A percentile compares a stretch with the other conserved stretches of the same genome.
Evolutionary conservation across 306 rosid species (phyloP).

Genomic region (Trifolium repens): DNA sequence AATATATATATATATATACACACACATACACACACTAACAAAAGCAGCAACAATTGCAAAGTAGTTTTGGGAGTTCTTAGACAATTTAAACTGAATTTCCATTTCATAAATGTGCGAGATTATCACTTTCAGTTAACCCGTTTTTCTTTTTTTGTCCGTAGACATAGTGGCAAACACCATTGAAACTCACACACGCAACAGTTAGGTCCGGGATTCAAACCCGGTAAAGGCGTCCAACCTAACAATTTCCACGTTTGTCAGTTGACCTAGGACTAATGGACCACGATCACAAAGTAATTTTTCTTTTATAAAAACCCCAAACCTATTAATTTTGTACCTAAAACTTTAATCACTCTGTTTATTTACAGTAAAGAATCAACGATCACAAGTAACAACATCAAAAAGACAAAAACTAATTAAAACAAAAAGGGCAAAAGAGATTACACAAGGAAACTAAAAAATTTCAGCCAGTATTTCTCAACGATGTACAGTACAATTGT

Average conservation of each 20-base stretch:
- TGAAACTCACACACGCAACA: too few species aligned
- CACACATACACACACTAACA: not conserved
- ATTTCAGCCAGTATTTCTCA: not conserved
- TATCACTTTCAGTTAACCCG: not conserved
- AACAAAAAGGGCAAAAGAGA: not conserved
- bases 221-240: too few species aligned
- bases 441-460: not conserved
- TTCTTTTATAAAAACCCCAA: not conserved
- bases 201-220: not conserved
- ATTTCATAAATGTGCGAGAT: not conserved
- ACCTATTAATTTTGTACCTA: not conserved
- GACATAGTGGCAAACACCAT: too few species aligned
- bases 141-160: too few species aligned
- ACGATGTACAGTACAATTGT: not conserved
- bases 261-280: too few species aligned
- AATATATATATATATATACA: too few species aligned
- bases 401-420: not conserved
- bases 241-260: too few species aligned
- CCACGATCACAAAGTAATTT: too few species aligned
- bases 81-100: not conserved
- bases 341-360: not conserved
- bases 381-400: not conserved
- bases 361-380: not conserved
- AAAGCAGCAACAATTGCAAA: slow-evolving; percentile 12
- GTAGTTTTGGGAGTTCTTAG: not conserved